phyloP scores from a whole-genome alignment of 164 flowering plant species.

The Tinospora cordifolia region DNA sequence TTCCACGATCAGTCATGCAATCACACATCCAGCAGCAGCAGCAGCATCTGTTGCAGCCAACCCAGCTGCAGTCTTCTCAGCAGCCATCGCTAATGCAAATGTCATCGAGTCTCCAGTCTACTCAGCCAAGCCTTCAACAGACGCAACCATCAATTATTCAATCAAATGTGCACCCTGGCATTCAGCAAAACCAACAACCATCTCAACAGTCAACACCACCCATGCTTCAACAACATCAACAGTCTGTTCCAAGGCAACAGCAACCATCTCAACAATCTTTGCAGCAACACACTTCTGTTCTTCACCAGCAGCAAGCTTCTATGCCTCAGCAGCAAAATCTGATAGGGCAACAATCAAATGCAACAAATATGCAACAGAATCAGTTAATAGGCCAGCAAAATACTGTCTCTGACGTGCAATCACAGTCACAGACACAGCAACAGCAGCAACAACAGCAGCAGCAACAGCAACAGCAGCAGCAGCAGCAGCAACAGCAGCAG shows the following conservation, averaged over 20 bases:
- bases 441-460: constrained; percentile 63
- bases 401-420: constrained; percentile 51
- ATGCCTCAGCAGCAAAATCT: constrained; percentile 46
- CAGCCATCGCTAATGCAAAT: constrained; percentile 54
- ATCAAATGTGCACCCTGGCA: constrained; percentile 33
- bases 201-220: constrained; percentile 47
- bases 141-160: constrained; percentile 52
- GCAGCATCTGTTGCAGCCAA: constrained; percentile 44
- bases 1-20: constrained; percentile 37
- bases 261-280: constrained; percentile 37
- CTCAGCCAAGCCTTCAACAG: constrained; percentile 30
- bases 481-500: too few species aligned
- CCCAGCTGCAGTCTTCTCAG: constrained; percentile 58
- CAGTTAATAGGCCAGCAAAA: constrained; percentile 55
- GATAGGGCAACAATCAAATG: constrained; percentile 51
- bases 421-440: constrained; percentile 44
- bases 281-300: constrained; percentile 39
- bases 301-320: constrained; percentile 59
- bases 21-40: constrained; percentile 67
- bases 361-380: constrained; percentile 46
- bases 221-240: constrained; percentile 62
- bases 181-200: constrained; percentile 63
- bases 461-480: too few species aligned
- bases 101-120: constrained; percentile 30
- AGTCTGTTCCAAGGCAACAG: constrained; percentile 54